Conservation (phyloP, 345 rosid genomes). For the Carallia brachiata region DNA sequence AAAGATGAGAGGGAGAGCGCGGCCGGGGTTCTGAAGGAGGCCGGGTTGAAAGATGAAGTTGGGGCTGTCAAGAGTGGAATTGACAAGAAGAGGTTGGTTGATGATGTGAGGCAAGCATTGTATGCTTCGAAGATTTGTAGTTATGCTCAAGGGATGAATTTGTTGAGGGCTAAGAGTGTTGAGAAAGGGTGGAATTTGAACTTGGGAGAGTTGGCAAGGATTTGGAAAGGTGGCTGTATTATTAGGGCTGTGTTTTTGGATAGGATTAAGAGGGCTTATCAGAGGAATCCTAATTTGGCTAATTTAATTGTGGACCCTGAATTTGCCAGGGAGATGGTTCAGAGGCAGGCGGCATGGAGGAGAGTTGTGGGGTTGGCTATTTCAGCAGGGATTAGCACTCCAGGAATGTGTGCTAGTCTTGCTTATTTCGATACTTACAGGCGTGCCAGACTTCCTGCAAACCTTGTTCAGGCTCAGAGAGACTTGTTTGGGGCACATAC, state of each 20-base stretch:
- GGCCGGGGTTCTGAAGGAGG: slow-evolving; percentile 53
- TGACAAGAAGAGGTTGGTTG: slow-evolving; percentile 84
- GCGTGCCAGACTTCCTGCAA: slow-evolving; percentile 84
- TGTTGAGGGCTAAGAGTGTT: slow-evolving; percentile 85
- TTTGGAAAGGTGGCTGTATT: slow-evolving; percentile 98
- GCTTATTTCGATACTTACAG: slow-evolving; percentile 92
- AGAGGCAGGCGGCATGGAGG: slow-evolving; percentile 98
- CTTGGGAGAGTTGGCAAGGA: slow-evolving; percentile 83
- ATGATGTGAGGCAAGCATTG: slow-evolving; percentile 92
- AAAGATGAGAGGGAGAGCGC: slow-evolving; percentile 87
- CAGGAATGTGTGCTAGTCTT: slow-evolving; percentile 96
- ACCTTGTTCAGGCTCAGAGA: slow-evolving; percentile 96
- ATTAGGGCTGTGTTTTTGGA: slow-evolving; percentile 95
- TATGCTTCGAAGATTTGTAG: slow-evolving; percentile 94
- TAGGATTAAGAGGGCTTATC: slow-evolving; percentile 94
- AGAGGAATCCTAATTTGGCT: slow-evolving; percentile 81
- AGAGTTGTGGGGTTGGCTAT: slow-evolving; percentile 93
- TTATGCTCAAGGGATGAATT: slow-evolving; percentile 94
- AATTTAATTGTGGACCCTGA: slow-evolving; percentile 92
- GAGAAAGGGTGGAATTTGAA: slow-evolving; percentile 86
- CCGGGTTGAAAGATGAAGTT: slow-evolving; percentile 76
- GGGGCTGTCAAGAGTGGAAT: slow-evolving; percentile 40
- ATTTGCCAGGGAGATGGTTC: slow-evolving; percentile 94
- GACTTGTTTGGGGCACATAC: slow-evolving; percentile 98
- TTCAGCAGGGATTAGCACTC: slow-evolving; percentile 88